Evolutionary conservation across 2,329 filamentous ascomycete genomes (phyloP).

Genomic region (Pochonia chlamydosporia): DNA sequence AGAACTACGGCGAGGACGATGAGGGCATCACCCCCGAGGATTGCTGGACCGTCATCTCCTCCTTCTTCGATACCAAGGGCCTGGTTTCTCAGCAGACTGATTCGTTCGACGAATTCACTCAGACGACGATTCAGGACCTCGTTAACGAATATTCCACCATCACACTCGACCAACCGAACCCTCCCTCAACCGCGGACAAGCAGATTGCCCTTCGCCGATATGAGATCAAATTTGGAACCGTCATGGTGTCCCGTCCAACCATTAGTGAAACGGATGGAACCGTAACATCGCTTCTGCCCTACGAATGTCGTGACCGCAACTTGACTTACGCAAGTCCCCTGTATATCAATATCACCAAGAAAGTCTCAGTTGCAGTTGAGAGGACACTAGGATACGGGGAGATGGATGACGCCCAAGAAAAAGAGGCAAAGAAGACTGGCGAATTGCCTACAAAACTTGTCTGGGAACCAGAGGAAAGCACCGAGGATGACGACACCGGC

Average conservation of each 20-base stretch:
- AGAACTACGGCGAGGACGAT: constrained; percentile 63
- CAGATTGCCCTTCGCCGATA: constrained; percentile 85
- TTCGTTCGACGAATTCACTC: constrained; percentile 96
- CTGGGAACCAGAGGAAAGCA: constrained; percentile 55
- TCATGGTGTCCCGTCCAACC: constrained; percentile 83
- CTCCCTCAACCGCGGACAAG: constrained; percentile 67
- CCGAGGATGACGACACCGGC: constrained; percentile 44
- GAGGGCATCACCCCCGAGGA: constrained; percentile 86
- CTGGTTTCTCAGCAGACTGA: constrained; percentile 96
- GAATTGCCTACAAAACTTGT: constrained; percentile 52
- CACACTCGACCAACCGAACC: constrained; percentile 88
- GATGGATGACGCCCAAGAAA: constrained; percentile 59
- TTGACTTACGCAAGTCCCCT: constrained; percentile 91
- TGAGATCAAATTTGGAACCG: constrained; percentile 88
- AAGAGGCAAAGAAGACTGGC: constrained; percentile 47
- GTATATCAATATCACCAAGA: constrained; percentile 83
- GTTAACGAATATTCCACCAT: constrained; percentile 88
- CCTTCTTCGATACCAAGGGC: constrained; percentile 94
- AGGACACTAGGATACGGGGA: constrained; percentile 60
- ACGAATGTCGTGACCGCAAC: constrained; percentile 93
- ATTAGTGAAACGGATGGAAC: constrained; percentile 91
- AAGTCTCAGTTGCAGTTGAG: constrained; percentile 77
- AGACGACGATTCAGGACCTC: constrained; percentile 88
- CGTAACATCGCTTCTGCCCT: constrained; percentile 78
- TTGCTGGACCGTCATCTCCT: constrained; percentile 95